phyloP scores from a whole-genome alignment of 441 rosid genomes.

The California macrophylla region DNA sequence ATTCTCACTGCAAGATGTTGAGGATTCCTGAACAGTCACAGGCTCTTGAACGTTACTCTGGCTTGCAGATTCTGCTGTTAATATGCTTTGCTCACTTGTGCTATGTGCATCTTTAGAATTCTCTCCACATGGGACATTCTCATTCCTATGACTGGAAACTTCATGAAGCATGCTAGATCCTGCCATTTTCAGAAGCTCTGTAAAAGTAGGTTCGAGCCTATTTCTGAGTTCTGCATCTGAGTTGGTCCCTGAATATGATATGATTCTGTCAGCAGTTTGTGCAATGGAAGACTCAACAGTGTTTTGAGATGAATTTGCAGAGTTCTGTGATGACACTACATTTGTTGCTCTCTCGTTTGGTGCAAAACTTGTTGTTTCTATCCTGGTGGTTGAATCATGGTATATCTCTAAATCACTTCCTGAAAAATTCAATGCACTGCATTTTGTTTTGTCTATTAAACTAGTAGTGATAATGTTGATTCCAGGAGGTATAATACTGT shows the following conservation, averaged over 20 bases:
- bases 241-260: constrained; percentile 40
- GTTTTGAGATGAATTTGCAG: constrained; percentile 3
- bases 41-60: constrained; percentile 22
- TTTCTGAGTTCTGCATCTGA: constrained; percentile 30
- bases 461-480: constrained; percentile 32
- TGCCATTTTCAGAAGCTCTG: constrained; percentile 47
- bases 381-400: constrained; percentile 26
- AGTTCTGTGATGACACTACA: not conserved
- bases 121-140: constrained; percentile 18
- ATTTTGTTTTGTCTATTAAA: constrained; percentile 27
- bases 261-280: constrained; percentile 34
- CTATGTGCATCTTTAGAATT: constrained; percentile 22
- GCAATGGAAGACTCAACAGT: not conserved
- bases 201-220: constrained; percentile 27
- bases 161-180: constrained; percentile 31
- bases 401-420: constrained; percentile 23
- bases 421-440: constrained; percentile 22
- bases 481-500: constrained; percentile 37
- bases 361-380: constrained; percentile 17
- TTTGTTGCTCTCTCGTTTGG: constrained; percentile 20
- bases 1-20: constrained; percentile 26
- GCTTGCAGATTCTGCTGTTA: constrained; percentile 22
- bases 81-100: constrained; percentile 22
- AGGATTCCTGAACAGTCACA: constrained; percentile 19
- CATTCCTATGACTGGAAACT: constrained; percentile 22